Conservation (phyloP, 73 alveolate genomes). For the Tetrahymena thermophila region DNA sequence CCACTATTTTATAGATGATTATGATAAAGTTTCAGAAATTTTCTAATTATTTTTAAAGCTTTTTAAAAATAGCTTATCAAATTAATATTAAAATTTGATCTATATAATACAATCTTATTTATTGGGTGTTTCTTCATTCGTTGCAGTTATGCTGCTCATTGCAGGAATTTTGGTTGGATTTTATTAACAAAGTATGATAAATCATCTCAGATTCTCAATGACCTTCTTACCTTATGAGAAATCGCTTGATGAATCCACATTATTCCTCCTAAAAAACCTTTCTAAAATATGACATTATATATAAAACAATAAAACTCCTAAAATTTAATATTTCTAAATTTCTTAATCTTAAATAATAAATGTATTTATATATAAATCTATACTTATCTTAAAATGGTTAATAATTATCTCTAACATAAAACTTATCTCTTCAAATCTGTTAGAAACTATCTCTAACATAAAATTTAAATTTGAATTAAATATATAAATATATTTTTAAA, state of each 20-base stretch:
- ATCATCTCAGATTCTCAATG: background rate
- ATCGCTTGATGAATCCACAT: background rate
- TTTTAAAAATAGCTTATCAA: background rate
- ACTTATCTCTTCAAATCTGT: no score
- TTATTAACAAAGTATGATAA: background rate
- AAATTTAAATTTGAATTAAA: no score
- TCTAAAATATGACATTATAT: background rate
- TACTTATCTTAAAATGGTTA: no score
- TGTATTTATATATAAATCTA: no score
- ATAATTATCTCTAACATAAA: no score
- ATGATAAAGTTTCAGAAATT: background rate
- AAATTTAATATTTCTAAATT: background rate
- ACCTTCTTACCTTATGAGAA: background rate
- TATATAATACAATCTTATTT: background rate
- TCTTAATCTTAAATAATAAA: background rate
- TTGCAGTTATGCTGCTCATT: background rate
- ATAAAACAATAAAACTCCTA: background rate
- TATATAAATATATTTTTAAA: no score
- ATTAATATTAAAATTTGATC: background rate
- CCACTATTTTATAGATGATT: background rate
- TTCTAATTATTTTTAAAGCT: background rate
- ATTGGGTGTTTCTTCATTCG: background rate
- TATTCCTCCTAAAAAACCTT: background rate
- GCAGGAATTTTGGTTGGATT: background rate
- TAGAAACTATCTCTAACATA: no score